A percentile compares a stretch with the other conserved stretches of the same genome.
phyloP scores from a whole-genome alignment of 768 basidiomycete genomes.

The Mycena chlorophos region DNA sequence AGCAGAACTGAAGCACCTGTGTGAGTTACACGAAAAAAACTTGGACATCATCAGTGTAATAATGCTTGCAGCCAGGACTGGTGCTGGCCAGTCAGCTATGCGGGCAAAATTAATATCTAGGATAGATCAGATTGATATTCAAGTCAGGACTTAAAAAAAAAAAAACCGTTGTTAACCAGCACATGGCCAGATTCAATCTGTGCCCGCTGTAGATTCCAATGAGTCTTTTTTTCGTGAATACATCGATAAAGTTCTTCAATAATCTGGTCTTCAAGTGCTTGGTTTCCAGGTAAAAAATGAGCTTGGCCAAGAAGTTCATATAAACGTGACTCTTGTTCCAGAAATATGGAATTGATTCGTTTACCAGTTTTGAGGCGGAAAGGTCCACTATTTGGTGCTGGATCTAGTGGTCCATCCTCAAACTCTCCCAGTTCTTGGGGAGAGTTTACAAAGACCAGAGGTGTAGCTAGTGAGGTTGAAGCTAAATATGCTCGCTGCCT shows the following conservation, averaged over 20 bases:
- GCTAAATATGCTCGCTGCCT: neutral
- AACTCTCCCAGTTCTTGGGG: slow-evolving; percentile 13
- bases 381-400: slow-evolving; percentile 7
- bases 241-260: neutral
- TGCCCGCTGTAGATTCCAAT: slow-evolving; percentile 11
- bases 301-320: slow-evolving; percentile 1
- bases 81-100: neutral
- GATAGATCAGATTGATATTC: neutral
- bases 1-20: slow-evolving; percentile 23
- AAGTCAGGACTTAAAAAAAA: too few relatives aligned
- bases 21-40: slow-evolving; percentile 24
- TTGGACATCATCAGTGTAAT: slow-evolving; percentile 23
- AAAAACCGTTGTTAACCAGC: slow-evolving; percentile 12
- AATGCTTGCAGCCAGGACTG: slow-evolving; percentile 2
- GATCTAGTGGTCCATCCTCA: neutral
- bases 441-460: slow-evolving; percentile 19
- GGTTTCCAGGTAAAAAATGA: slow-evolving; percentile 1
- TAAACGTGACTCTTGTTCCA: slow-evolving; percentile 5
- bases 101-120: slow-evolving; percentile 3
- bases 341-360: neutral
- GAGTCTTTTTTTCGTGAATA: neutral
- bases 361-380: slow-evolving; percentile 2
- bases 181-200: neutral
- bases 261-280: neutral
- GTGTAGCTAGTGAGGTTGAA: neutral